Percentiles rank a stretch among this genome's conserved stretches.
Conservation (phyloP, 2,329 filamentous ascomycete species). For the Pseudofabraea citricarpa region DNA sequence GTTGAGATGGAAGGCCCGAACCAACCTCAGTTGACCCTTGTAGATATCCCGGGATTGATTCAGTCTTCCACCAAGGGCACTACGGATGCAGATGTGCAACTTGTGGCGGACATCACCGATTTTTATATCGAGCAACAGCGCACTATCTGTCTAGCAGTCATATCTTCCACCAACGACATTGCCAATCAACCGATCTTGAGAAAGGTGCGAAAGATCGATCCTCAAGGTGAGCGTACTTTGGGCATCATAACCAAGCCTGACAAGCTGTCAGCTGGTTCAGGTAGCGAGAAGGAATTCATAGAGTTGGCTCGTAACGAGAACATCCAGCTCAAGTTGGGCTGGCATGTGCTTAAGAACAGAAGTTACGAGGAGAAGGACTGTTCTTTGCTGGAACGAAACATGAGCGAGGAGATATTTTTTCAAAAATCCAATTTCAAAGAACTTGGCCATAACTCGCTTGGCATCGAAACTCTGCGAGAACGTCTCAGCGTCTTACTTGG, state of each 20-base stretch:
- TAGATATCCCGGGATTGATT: constrained; percentile 31
- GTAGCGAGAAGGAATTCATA: constrained; percentile 29
- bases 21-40: constrained; percentile 23
- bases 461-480: constrained; percentile 19
- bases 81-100: constrained; percentile 20
- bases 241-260: constrained; percentile 45
- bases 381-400: constrained; percentile 19
- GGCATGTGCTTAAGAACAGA: constrained; percentile 43
- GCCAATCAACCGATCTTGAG: constrained; percentile 36
- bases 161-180: constrained; percentile 37
- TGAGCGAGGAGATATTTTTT: constrained; percentile 19
- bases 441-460: constrained; percentile 16
- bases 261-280: constrained; percentile 29
- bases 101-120: constrained; percentile 25
- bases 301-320: constrained; percentile 35
- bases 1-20: constrained; percentile 21
- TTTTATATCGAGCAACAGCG: constrained; percentile 35
- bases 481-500: constrained; percentile 23
- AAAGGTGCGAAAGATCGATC: constrained; percentile 30
- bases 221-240: constrained; percentile 31
- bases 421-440: constrained; percentile 22
- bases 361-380: constrained; percentile 32
- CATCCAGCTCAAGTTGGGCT: constrained; percentile 37
- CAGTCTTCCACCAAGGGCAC: constrained; percentile 18
- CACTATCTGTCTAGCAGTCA: constrained; percentile 41